These are phyloP conservation scores for Amphibolis antarctica DNA, from an alignment of 106 monocot genomes.

Conservation along the genomic window DNA sequence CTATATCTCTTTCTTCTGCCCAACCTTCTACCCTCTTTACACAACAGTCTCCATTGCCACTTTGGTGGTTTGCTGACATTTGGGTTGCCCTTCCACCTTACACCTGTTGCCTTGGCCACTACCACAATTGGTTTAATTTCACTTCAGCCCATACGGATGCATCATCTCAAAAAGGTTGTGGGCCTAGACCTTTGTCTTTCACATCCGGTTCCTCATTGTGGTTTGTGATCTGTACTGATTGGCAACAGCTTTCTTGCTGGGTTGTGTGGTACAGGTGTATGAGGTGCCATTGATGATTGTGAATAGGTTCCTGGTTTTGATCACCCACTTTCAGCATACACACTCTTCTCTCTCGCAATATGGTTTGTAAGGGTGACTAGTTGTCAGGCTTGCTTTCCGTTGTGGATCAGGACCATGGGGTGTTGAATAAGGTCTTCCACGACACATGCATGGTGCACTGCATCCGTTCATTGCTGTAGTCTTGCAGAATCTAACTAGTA, in stretches of 20 bases:
- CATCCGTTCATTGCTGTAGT: constrained; percentile 60
- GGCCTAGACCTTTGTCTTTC: constrained; percentile 51
- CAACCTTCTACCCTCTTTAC: too few relatives aligned
- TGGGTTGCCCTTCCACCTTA: constrained; percentile 66
- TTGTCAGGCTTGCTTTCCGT: constrained; percentile 51
- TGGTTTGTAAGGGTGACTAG: constrained; percentile 60
- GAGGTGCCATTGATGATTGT: constrained; percentile 35
- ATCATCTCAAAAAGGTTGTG: constrained; percentile 51
- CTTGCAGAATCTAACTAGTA: too few relatives aligned
- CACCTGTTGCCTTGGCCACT: constrained; percentile 46
- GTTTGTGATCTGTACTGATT: constrained; percentile 20
- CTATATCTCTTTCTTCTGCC: too few relatives aligned
- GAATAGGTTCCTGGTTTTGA: constrained; percentile 42
- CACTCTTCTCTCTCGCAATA: constrained; percentile 65
- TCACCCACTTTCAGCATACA: constrained; percentile 76
- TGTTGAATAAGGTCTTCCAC: constrained; percentile 56
- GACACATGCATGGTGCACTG: constrained; percentile 61
- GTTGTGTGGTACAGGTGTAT: constrained; percentile 36
- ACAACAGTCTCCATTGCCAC: too few relatives aligned
- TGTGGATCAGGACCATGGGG: constrained; percentile 56
- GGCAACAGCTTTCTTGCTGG: constrained; percentile 14
- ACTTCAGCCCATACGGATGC: constrained; percentile 55
- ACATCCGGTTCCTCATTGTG: constrained; percentile 32
- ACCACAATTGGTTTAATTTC: constrained; percentile 51
- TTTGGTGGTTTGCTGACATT: too few relatives aligned